A percentile compares a stretch with the other conserved stretches of the same genome.
Conservation (phyloP, 805 yeast species). For the Wickerhamomyces chaumierensis region DNA sequence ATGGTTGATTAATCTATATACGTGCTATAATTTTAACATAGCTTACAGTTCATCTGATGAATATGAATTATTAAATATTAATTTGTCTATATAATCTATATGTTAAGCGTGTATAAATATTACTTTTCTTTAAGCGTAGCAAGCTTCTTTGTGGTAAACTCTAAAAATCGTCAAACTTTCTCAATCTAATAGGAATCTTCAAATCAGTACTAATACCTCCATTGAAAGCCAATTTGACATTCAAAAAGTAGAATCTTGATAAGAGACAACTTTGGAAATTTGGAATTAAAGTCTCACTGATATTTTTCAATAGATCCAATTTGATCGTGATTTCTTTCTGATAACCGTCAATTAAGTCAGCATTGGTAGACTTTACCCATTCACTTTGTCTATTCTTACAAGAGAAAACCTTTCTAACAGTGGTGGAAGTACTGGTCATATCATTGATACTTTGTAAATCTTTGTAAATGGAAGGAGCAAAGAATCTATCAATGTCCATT, state of each 20-base stretch:
- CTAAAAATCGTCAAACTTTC: slow-evolving; percentile 18
- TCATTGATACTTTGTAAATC: slow-evolving; percentile 10
- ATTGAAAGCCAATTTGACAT: slow-evolving; percentile 31
- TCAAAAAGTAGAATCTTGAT: slow-evolving; percentile 45
- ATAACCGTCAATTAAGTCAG: slow-evolving; percentile 1
- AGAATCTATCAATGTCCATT: slow-evolving; percentile 3
- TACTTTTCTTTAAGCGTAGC: too few relatives aligned
- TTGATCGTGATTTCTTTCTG: slow-evolving; percentile 25
- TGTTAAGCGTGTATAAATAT: too few relatives aligned
- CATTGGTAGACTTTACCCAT: slow-evolving; percentile 8
- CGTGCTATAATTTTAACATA: too few relatives aligned
- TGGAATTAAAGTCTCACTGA: slow-evolving; percentile 40
- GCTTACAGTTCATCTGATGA: too few relatives aligned
- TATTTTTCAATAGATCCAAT: slow-evolving; percentile 28
- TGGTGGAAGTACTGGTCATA: slow-evolving; percentile 10
- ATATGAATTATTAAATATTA: too few relatives aligned
- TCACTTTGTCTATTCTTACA: slow-evolving; percentile 17
- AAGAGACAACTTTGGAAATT: slow-evolving; percentile 52
- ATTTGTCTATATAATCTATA: too few relatives aligned
- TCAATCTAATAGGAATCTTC: slow-evolving; percentile 27
- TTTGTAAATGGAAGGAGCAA: slow-evolving; percentile 6
- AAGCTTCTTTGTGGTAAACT: too few relatives aligned
- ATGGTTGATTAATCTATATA: too few relatives aligned
- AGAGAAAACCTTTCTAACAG: slow-evolving; percentile 2
- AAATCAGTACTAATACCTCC: slow-evolving; percentile 19